Conservation (phyloP, 2,329 filamentous ascomycete genomes). For the Colletotrichum siamense region DNA sequence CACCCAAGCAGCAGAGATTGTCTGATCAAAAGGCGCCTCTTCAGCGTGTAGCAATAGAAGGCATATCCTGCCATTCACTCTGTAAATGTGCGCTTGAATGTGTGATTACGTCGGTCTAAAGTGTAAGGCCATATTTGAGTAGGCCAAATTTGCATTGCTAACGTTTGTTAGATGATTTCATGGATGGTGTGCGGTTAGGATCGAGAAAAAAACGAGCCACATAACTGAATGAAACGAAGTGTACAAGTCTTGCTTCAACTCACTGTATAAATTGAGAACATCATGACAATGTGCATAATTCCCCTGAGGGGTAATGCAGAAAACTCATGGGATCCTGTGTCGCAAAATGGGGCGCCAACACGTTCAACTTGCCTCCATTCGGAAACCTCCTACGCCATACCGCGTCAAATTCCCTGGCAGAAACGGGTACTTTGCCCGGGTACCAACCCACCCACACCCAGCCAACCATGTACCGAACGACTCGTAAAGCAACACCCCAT, state of each 20-base stretch:
- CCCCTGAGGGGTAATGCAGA: neutral
- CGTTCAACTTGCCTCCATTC: slow-evolving; percentile 20
- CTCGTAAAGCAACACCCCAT: neutral
- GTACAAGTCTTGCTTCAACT: neutral
- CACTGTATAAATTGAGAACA: neutral
- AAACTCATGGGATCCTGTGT: neutral
- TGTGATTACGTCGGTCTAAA: neutral
- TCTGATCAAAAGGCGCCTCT: slow-evolving; percentile 13
- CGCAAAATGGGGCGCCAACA: neutral
- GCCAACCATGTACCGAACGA: neutral
- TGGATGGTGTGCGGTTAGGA: neutral
- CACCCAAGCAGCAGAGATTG: slow-evolving; percentile 4
- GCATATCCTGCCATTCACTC: slow-evolving; percentile 12
- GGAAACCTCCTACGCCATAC: slow-evolving; percentile 15
- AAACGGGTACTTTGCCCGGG: slow-evolving; percentile 6
- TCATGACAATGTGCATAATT: neutral
- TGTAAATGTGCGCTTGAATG: neutral
- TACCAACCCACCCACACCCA: neutral
- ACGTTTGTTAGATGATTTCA: neutral
- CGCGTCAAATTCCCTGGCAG: slow-evolving; percentile 14
- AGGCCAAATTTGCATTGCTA: neutral
- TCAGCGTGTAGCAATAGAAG: slow-evolving; percentile 20
- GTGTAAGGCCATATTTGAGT: neutral
- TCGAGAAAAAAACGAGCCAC: neutral
- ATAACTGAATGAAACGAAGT: neutral